These are phyloP conservation scores for Leishmania aethiopica DNA, from an alignment of 208 protist species.

Conservation along the genomic window DNA sequence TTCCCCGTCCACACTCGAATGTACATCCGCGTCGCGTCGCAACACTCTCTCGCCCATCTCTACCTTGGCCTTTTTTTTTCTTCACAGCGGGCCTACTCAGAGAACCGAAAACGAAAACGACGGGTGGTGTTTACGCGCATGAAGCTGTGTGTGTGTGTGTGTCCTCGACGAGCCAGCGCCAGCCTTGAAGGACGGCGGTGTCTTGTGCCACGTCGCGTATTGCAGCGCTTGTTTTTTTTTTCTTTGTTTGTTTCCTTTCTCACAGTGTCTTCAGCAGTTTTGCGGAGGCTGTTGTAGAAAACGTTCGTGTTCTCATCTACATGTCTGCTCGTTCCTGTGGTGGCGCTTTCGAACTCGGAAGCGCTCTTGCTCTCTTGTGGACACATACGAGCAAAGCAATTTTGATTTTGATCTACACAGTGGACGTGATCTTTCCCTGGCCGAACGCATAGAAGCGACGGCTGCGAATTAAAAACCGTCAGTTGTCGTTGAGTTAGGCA, in stretches of 20 bases:
- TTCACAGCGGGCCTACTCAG: neutral
- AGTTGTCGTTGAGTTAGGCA: neutral
- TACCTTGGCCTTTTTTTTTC: neutral
- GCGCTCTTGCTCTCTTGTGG: neutral
- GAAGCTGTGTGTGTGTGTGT: neutral
- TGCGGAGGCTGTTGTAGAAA: neutral
- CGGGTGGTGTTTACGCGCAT: neutral
- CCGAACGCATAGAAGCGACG: neutral
- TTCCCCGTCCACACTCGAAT: neutral
- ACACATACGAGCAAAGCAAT: neutral
- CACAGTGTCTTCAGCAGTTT: neutral
- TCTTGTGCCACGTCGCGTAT: neutral
- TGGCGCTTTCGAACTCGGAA: neutral
- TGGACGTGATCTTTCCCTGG: neutral
- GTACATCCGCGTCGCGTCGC: neutral
- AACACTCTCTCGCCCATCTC: conserved; percentile 16
- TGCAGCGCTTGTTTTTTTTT: neutral
- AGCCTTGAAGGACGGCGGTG: neutral
- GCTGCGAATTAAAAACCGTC: neutral
- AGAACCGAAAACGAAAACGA: neutral
- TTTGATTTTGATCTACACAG: neutral
- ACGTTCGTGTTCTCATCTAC: neutral
- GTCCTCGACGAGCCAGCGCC: neutral
- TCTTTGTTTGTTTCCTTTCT: neutral
- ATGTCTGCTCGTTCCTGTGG: neutral